Percentiles rank a stretch among this genome's conserved stretches.
Conservation (phyloP, 1,139 yeast species). For the Diutina scorzettiae region DNA sequence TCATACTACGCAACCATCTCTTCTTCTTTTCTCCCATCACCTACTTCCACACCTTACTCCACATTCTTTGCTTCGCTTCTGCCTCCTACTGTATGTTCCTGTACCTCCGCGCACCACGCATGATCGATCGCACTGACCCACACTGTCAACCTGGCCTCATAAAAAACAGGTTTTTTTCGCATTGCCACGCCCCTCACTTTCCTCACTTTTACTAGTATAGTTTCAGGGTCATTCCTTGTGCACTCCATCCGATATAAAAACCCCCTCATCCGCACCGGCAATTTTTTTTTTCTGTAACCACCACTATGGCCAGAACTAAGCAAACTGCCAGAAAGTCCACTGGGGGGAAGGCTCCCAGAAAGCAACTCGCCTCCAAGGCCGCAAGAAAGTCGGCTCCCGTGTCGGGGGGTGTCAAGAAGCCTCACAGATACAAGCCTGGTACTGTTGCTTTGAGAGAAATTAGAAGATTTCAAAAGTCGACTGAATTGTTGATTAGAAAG, state of each 20-base stretch:
- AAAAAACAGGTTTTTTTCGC: too few species aligned
- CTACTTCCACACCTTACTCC: too few species aligned
- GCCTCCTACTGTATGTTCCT: too few species aligned
- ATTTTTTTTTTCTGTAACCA: neutral
- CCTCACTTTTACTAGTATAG: neutral
- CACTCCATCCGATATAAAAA: neutral
- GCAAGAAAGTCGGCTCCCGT: constrained; percentile 13
- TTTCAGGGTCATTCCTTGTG: neutral
- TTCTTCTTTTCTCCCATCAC: too few species aligned
- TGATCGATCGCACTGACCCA: too few species aligned
- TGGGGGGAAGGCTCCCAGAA: constrained; percentile 13
- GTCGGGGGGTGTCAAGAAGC: constrained; percentile 13
- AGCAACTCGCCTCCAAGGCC: constrained; percentile 13
- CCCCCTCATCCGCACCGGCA: neutral
- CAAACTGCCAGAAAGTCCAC: constrained; percentile 14
- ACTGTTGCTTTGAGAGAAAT: constrained; percentile 14
- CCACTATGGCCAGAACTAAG: constrained; percentile 12
- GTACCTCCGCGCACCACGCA: too few species aligned
- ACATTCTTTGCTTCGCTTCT: too few species aligned
- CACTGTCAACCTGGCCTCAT: too few species aligned
- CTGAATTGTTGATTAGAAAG: constrained; percentile 13
- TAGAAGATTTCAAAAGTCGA: constrained; percentile 13
- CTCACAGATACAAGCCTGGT: constrained; percentile 14
- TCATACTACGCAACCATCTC: too few species aligned
- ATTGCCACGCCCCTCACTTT: too few species aligned